phyloP scores from a whole-genome alignment of 1,139 yeast species.

The Saccharomycopsis hybrid region DNA sequence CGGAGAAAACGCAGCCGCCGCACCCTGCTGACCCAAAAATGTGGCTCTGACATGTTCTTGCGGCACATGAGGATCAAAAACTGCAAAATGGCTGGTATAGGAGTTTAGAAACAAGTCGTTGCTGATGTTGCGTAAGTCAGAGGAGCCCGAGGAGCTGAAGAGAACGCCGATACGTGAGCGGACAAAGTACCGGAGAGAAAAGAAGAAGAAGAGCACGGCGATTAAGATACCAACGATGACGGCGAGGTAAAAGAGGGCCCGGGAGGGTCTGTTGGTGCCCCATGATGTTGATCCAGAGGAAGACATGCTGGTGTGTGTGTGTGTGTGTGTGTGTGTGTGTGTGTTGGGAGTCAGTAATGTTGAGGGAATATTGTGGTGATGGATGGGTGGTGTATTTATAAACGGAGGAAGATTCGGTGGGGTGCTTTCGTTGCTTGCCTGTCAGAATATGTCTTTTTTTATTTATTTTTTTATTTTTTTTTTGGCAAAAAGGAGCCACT shows the following conservation, averaged over 20 bases:
- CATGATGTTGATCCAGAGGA: neutral
- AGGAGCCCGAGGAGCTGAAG: slow-evolving; percentile 35
- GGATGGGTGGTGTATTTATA: too few relatives aligned
- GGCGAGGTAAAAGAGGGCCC: slow-evolving; percentile 56
- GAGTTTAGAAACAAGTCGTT: slow-evolving; percentile 21
- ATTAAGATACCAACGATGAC: slow-evolving; percentile 55
- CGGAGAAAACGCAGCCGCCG: neutral
- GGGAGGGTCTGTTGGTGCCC: slow-evolving; percentile 38
- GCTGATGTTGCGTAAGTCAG: slow-evolving; percentile 22
- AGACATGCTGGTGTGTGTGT: neutral
- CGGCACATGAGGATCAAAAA: slow-evolving; percentile 6
- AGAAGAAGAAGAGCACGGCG: slow-evolving; percentile 48
- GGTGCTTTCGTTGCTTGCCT: too few relatives aligned
- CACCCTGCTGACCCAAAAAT: neutral
- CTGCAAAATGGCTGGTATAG: neutral
- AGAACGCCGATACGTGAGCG: slow-evolving; percentile 51
- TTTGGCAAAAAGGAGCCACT: too few relatives aligned
- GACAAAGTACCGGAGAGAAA: slow-evolving; percentile 53
- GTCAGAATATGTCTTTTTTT: too few relatives aligned
- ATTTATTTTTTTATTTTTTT: too few relatives aligned
- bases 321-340: too few relatives aligned
- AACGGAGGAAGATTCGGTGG: too few relatives aligned
- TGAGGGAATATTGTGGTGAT: too few relatives aligned
- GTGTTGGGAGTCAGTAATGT: too few relatives aligned
- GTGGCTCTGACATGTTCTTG: neutral